These are phyloP conservation scores for Komagataella pseudopastoris DNA, from an alignment of 805 yeast species.

Conservation along the genomic window DNA sequence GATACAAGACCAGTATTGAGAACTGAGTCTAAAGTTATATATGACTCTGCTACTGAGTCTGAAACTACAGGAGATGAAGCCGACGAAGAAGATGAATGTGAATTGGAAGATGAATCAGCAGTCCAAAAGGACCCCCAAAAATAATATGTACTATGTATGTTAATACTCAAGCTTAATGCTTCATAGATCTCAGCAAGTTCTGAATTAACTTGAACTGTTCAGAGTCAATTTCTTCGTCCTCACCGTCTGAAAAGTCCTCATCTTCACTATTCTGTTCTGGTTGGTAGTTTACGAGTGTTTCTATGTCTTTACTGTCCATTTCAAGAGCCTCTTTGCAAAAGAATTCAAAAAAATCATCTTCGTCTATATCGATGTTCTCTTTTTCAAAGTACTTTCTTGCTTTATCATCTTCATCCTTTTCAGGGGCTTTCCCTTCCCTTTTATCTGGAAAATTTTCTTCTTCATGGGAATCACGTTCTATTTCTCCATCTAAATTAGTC, in stretches of 20 bases:
- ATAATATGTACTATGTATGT: not conserved
- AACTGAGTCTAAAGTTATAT: not conserved
- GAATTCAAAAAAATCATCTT: constrained; percentile 59
- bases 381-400: constrained; percentile 11
- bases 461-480: not conserved
- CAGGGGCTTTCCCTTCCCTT: not conserved
- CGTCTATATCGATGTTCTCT: constrained; percentile 34
- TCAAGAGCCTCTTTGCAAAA: constrained; percentile 42
- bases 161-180: not conserved
- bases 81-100: not conserved
- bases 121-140: not conserved
- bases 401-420: not conserved
- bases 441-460: not conserved
- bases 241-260: not conserved
- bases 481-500: not conserved
- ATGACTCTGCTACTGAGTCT: not conserved
- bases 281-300: constrained; percentile 14
- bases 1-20: not conserved
- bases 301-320: constrained; percentile 30
- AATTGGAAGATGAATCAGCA: not conserved
- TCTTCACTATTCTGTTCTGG: not conserved
- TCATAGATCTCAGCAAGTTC: not conserved
- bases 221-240: not conserved
- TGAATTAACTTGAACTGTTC: not conserved
- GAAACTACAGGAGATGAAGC: not conserved